phyloP scores from a whole-genome alignment of 306 rosid species.

The Pueraria montana region DNA sequence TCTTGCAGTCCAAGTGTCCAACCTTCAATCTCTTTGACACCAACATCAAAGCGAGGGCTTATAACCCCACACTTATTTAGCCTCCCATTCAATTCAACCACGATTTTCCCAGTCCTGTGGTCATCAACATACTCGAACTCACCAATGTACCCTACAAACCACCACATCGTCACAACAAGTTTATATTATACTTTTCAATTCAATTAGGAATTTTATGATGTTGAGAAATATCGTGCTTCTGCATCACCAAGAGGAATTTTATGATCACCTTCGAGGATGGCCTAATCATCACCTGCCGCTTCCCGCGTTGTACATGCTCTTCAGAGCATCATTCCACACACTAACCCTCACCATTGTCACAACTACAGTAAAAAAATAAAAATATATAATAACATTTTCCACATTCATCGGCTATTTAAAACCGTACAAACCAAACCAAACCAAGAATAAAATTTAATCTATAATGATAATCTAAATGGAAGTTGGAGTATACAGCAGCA shows the following conservation, averaged over 20 bases:
- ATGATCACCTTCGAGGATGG: constrained; percentile 52
- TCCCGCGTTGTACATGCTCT: constrained; percentile 57
- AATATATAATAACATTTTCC: background rate
- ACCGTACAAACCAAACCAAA: background rate
- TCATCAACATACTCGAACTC: constrained; percentile 57
- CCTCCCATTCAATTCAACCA: constrained; percentile 53
- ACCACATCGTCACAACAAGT: background rate
- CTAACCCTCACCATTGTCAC: constrained; percentile 55
- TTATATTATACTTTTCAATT: background rate
- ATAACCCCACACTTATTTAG: constrained; percentile 52
- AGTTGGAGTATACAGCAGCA: background rate
- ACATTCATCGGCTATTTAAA: background rate
- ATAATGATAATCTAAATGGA: background rate
- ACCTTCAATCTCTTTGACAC: constrained; percentile 52
- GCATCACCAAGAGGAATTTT: constrained; percentile 52
- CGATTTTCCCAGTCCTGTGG: constrained; percentile 54
- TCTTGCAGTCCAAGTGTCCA: constrained; percentile 57
- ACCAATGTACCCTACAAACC: constrained; percentile 48
- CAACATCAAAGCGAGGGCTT: constrained; percentile 52
- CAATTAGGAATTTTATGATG: background rate
- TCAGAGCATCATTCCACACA: constrained; percentile 55
- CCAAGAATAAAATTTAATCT: background rate
- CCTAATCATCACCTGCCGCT: constrained; percentile 53
- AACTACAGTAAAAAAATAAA: background rate
- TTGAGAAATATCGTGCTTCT: constrained; percentile 46